Conservation (phyloP, 2,329 filamentous ascomycete species). For the Penicillium crustosum region DNA sequence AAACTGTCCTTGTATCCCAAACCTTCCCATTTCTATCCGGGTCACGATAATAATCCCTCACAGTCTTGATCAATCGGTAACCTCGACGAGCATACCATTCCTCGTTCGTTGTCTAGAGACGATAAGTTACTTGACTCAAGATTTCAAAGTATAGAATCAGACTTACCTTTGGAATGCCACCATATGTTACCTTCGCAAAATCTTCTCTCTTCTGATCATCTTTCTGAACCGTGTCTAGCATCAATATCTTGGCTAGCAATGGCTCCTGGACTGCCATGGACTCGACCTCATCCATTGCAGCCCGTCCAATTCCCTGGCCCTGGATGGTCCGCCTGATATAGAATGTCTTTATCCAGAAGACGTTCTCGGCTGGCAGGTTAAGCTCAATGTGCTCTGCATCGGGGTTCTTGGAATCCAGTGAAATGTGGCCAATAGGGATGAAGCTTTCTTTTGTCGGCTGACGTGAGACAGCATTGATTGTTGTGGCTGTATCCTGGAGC, state of each 20-base stretch:
- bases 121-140: neutral
- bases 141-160: neutral
- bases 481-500: slow-evolving; percentile 19
- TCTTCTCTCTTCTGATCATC: slow-evolving; percentile 20
- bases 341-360: slow-evolving; percentile 26
- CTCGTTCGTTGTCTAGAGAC: slow-evolving; percentile 16
- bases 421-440: slow-evolving; percentile 24
- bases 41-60: slow-evolving; percentile 19
- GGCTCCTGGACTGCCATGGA: slow-evolving; percentile 18
- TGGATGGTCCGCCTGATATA: slow-evolving; percentile 14
- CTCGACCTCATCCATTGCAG: slow-evolving; percentile 25
- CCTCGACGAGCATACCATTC: slow-evolving; percentile 26
- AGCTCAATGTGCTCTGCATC: slow-evolving; percentile 13
- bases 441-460: slow-evolving; percentile 14
- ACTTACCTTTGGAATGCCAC: slow-evolving; percentile 19
- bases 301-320: slow-evolving; percentile 21
- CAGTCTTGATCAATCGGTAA: slow-evolving; percentile 17
- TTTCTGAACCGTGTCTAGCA: slow-evolving; percentile 21
- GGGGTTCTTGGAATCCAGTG: slow-evolving; percentile 17
- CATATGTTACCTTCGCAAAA: slow-evolving; percentile 14
- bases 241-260: slow-evolving; percentile 17
- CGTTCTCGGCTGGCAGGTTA: slow-evolving; percentile 6
- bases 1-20: slow-evolving; percentile 21
- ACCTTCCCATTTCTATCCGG: slow-evolving; percentile 14
- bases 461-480: slow-evolving; percentile 17